These are phyloP conservation scores for Apiosordaria backusii DNA, from an alignment of 495 filamentous ascomycete species.

Conservation along the genomic window DNA sequence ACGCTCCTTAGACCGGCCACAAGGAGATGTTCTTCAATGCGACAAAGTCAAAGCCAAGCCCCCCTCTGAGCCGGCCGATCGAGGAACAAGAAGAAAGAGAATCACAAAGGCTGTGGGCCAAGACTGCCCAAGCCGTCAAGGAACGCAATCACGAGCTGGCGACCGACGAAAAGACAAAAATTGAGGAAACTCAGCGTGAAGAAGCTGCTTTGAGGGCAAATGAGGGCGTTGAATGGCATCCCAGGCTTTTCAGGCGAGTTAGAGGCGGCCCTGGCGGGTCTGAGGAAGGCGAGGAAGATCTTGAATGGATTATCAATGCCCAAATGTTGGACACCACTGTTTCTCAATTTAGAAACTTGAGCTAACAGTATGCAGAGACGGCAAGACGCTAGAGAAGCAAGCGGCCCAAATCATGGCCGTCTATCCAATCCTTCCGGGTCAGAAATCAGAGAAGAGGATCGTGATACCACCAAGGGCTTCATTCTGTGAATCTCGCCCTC, in stretches of 20 bases:
- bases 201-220: conserved; percentile 79
- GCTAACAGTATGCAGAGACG: conserved; percentile 49
- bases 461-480: conserved; percentile 37
- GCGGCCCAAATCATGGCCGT: conserved; percentile 81
- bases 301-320: conserved; percentile 95
- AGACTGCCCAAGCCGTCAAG: conserved; percentile 74
- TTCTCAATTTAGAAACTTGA: neutral
- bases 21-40: conserved; percentile 91
- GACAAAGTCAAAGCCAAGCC: conserved; percentile 65
- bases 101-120: conserved; percentile 81
- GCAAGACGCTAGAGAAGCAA: conserved; percentile 66
- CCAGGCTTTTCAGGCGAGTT: conserved; percentile 74
- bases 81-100: conserved; percentile 88
- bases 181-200: conserved; percentile 86
- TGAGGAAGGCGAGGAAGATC: conserved; percentile 78
- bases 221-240: conserved; percentile 85
- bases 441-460: conserved; percentile 45
- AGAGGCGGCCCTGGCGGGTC: conserved; percentile 65
- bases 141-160: conserved; percentile 81
- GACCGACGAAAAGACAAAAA: conserved; percentile 91
- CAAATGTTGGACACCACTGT: conserved; percentile 60
- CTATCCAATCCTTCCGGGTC: conserved; percentile 78
- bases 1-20: conserved; percentile 65
- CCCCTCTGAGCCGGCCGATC: conserved; percentile 70
- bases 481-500: conserved; percentile 14